These are phyloP conservation scores for Daldinia sp. DNA, from an alignment of 2,329 filamentous ascomycete genomes.

Conservation along the genomic window DNA sequence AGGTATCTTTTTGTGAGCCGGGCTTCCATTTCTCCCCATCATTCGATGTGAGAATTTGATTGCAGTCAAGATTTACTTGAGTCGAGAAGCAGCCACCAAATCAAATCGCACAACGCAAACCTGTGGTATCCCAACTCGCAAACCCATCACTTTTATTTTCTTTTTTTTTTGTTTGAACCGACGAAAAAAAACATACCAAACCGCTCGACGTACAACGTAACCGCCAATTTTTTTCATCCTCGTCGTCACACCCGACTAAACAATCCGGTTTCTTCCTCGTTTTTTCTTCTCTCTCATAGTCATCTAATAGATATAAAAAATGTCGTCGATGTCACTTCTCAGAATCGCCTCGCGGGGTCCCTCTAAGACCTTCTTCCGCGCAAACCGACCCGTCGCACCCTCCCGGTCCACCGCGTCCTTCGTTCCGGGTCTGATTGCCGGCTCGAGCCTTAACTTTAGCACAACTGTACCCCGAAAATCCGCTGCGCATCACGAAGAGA, in stretches of 20 bases:
- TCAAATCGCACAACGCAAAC: conserved; percentile 12
- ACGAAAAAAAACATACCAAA: neutral
- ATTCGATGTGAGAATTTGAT: conserved; percentile 43
- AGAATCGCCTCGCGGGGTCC: conserved; percentile 75
- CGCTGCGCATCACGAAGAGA: conserved; percentile 84
- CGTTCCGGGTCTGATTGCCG: conserved; percentile 60
- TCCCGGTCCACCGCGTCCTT: conserved; percentile 60
- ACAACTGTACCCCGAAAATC: conserved; percentile 63
- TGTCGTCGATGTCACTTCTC: conserved; percentile 74
- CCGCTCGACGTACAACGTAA: neutral
- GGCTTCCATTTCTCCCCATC: conserved; percentile 38
- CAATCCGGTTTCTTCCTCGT: neutral
- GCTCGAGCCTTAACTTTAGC: conserved; percentile 66
- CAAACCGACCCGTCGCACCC: conserved; percentile 66
- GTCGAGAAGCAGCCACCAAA: conserved; percentile 12
- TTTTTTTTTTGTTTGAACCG: conserved; percentile 8
- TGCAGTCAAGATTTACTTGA: conserved; percentile 9
- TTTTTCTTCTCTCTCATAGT: conserved; percentile 10
- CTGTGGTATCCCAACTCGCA: conserved; percentile 13
- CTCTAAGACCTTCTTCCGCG: conserved; percentile 69
- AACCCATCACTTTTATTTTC: conserved; percentile 16
- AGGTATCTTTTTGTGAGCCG: conserved; percentile 37
- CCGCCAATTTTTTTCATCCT: conserved; percentile 3
- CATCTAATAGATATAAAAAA: conserved; percentile 29
- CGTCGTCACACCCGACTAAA: conserved; percentile 4